Conservation (phyloP, 768 basidiomycete species). For the Clitopilus hobsonii region DNA sequence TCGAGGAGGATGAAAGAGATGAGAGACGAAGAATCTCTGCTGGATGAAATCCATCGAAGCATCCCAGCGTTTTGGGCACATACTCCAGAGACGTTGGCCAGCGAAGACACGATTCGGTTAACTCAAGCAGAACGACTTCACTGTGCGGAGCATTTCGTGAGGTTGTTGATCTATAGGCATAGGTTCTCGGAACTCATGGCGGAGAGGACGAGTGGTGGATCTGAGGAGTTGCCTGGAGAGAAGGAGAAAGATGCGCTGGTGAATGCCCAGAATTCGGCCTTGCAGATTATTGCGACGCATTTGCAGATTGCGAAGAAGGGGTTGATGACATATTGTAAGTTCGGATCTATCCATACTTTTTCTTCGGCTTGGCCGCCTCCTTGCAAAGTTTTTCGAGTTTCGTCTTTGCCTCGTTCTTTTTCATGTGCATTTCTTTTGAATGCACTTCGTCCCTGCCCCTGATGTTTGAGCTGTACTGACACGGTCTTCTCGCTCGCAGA, state of each 20-base stretch:
- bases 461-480: conserved; percentile 4
- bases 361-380: too few species aligned
- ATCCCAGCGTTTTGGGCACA: conserved; percentile 80
- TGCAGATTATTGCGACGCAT: conserved; percentile 80
- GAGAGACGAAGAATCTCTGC: conserved; percentile 72
- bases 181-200: conserved; percentile 76
- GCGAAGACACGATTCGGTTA: conserved; percentile 82
- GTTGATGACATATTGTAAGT: conserved; percentile 92
- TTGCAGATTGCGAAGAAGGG: conserved; percentile 83
- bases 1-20: conserved; percentile 58
- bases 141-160: conserved; percentile 82
- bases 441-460: too few species aligned
- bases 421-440: too few species aligned
- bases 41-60: conserved; percentile 74
- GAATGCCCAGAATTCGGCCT: conserved; percentile 69
- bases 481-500: conserved; percentile 39
- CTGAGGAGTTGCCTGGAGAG: conserved; percentile 55
- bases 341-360: conserved; percentile 1
- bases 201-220: conserved; percentile 52
- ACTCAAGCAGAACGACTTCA: conserved; percentile 86
- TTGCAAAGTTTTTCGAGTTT: conserved; percentile 5
- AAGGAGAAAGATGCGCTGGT: conserved; percentile 76
- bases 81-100: conserved; percentile 72
- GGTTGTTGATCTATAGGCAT: conserved; percentile 87
- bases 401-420: background rate